Evolutionary conservation across 768 basidiomycete genomes (phyloP), one percentile per base, ranked within the genome.

Genomic region (Tulasnella sp.): DNA sequence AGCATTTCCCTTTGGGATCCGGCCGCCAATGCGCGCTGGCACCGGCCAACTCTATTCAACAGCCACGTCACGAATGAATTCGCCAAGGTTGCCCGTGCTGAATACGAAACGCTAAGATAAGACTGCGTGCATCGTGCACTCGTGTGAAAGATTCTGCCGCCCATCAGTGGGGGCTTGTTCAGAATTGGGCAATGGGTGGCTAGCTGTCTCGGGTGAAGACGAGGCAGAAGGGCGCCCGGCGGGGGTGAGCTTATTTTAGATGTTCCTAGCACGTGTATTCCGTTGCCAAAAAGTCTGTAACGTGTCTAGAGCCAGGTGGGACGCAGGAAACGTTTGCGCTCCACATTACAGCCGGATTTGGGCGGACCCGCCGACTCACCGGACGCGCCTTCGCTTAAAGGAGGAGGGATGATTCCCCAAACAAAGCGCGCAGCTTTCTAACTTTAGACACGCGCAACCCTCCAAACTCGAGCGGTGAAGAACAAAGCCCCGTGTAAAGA

Each of bases 351-450:
- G 20, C 23, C 26, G 23, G 23, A 29, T 57, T 9, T 57, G 55
- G 26, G n/a, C 26, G 23, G 55, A 29, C n/a, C 55, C 26, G 55
- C 11, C 5, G 2, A 2, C 55, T 6, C 55, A 23, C 26, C 55
- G 55, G 23, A 67, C 61, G 61, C 61, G 61, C 61, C 61, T 67
- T 67, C 61, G 61, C 61, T 67, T 67, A 32, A 26, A n/a, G n/a
- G n/a, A 57, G 23, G 18, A 23, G 3, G 61, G 29, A 32, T 32
- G 61, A 67, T 5, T 67, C 61, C 32, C 61, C 32, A 29, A 26
- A 32, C 61, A 32, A 67, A 67, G 61, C 61, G 61, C 13, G 61
- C n/a, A n/a, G 51, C 57, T 20, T 61, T 61, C 61, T 67, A 67
- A 67, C 2, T 67, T 67, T 67, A 67, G 61, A 67, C n/a, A 7